Evolutionary conservation across 345 rosid genomes (phyloP).

Genomic region (Pistacia atlantica): DNA sequence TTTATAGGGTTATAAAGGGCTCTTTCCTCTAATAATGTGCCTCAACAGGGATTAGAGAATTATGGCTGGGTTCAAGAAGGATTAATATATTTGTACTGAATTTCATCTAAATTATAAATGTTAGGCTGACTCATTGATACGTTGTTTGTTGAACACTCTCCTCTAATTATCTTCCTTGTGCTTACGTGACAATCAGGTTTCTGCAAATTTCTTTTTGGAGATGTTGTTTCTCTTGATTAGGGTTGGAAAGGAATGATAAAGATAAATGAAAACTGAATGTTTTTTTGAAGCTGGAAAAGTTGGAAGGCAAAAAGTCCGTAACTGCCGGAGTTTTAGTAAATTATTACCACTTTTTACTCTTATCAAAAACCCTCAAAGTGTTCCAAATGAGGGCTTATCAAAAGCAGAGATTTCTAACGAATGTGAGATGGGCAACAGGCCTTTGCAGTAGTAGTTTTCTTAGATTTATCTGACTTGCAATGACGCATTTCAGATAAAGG

Average conservation of each 20-base stretch:
- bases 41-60: too few relatives aligned
- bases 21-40: too few relatives aligned
- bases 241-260: background rate
- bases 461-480: background rate
- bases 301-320: background rate
- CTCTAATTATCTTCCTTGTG: too few relatives aligned
- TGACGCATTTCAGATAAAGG: background rate
- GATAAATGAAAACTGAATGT: background rate
- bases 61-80: too few relatives aligned
- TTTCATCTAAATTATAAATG: too few relatives aligned
- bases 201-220: background rate
- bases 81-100: too few relatives aligned
- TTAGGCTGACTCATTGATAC: too few relatives aligned
- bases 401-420: background rate
- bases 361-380: background rate
- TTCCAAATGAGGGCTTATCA: background rate
- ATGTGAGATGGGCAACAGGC: background rate
- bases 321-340: background rate
- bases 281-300: background rate
- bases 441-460: background rate
- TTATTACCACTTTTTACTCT: background rate
- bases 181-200: background rate
- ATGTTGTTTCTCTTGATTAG: background rate
- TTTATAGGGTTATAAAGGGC: too few relatives aligned
- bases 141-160: too few relatives aligned